Percentiles rank a stretch among this genome's conserved stretches.
Evolutionary conservation across 805 yeast genomes (phyloP).

Genomic region (Candida xiaguanensis): DNA sequence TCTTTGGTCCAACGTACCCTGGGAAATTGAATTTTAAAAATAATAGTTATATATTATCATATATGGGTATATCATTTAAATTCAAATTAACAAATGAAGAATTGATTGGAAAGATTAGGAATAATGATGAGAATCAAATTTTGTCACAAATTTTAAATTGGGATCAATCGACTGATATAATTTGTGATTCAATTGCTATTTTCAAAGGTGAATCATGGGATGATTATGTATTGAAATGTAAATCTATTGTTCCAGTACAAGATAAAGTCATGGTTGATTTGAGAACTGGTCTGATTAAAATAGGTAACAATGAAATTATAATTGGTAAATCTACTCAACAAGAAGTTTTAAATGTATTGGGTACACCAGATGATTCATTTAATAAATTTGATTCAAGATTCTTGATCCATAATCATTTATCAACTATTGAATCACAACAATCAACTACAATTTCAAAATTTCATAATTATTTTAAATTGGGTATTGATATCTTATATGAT

Average conservation of each 20-base stretch:
- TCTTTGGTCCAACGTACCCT: conserved; percentile 63
- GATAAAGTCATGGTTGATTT: conserved; percentile 13
- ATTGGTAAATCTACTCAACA: conserved; percentile 49
- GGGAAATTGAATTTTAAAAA: conserved; percentile 32
- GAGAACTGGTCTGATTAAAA: conserved; percentile 19
- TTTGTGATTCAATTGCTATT: conserved; percentile 37
- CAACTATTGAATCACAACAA: conserved; percentile 5
- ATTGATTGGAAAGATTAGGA: conserved; percentile 13
- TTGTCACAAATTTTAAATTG: conserved; percentile 30
- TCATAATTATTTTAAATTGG: conserved; percentile 55
- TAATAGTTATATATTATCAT: conserved; percentile 43
- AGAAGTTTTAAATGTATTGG: conserved; percentile 42
- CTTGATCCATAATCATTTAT: conserved; percentile 34
- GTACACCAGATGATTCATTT: conserved; percentile 56
- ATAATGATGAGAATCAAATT: conserved; percentile 18
- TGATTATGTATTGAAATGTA: conserved; percentile 13
- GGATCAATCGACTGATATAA: conserved; percentile 28
- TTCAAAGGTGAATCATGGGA: conserved; percentile 38
- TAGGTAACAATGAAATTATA: conserved; percentile 15
- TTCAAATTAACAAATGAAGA: conserved; percentile 29
- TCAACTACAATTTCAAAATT: conserved; percentile 24
- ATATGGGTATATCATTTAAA: conserved; percentile 54
- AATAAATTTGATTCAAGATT: conserved; percentile 43
- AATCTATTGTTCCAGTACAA: neutral
- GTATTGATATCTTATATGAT: conserved; percentile 52